Percentiles rank a stretch among this genome's conserved stretches.
phyloP scores from a whole-genome alignment of 305 asterid genomes.

The Fraxinus latifolia region DNA sequence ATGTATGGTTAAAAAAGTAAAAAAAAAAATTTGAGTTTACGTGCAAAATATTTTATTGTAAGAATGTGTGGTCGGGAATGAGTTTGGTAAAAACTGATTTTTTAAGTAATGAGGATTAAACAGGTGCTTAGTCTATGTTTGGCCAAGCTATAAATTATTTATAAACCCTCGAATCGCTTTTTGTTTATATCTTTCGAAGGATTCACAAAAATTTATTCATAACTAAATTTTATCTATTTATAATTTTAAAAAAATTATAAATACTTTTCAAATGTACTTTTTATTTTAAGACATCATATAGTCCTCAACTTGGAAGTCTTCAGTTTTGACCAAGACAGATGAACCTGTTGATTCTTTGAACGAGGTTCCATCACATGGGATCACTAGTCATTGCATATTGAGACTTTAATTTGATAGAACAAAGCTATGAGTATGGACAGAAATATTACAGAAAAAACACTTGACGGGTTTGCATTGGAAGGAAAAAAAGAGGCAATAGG shows the following conservation, averaged over 20 bases:
- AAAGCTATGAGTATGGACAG: no score
- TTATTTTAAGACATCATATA: neutral
- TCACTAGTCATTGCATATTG: neutral
- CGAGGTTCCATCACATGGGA: neutral
- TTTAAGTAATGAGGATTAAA: no score
- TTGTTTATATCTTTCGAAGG: neutral
- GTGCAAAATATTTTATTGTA: no score
- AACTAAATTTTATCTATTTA: neutral
- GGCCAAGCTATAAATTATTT: neutral
- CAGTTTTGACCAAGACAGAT: neutral
- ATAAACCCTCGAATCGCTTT: neutral
- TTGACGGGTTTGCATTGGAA: no score
- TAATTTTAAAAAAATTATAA: neutral
- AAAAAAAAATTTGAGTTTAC: no score
- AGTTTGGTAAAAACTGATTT: no score
- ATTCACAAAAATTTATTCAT: neutral
- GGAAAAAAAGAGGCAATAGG: no score
- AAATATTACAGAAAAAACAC: no score
- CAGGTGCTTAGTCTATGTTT: neutral
- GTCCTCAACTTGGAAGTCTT: neutral
- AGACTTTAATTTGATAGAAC: neutral
- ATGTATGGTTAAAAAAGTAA: no score
- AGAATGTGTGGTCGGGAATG: no score
- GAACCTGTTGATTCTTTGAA: neutral
- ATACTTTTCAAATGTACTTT: neutral